Evolutionary conservation across 2,329 filamentous ascomycete genomes (phyloP).

Genomic region (Trichophyton rubrum): DNA sequence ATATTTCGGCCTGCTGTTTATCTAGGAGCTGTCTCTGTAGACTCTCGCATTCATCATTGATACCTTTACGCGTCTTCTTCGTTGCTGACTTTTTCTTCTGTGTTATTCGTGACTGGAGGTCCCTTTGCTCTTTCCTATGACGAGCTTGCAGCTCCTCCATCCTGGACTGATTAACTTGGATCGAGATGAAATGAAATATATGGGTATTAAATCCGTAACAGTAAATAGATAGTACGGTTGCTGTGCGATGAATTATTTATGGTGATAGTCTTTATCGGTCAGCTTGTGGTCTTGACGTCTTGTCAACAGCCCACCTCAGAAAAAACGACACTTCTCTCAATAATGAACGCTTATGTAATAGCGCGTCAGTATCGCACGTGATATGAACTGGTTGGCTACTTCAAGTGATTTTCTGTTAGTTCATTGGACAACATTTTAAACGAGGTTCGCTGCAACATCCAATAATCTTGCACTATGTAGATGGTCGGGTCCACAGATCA

Average conservation of each 20-base stretch:
- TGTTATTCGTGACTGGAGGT: constrained; percentile 72
- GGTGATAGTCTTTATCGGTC: no score
- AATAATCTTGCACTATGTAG: no score
- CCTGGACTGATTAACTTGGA: neutral
- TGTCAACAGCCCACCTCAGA: neutral
- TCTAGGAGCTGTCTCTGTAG: constrained; percentile 46
- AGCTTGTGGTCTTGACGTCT: neutral
- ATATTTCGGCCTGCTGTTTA: constrained; percentile 41
- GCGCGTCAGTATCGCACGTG: neutral
- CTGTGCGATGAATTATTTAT: no score
- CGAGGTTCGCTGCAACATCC: no score
- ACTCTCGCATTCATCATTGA: constrained; percentile 53
- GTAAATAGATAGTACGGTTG: neutral
- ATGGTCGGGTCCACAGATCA: no score
- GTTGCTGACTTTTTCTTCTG: constrained; percentile 95
- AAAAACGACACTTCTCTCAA: neutral
- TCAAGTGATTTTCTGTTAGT: no score
- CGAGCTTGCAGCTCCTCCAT: constrained; percentile 67
- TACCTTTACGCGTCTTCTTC: constrained; percentile 61
- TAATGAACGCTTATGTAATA: neutral
- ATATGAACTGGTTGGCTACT: neutral
- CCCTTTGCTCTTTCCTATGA: constrained; percentile 78
- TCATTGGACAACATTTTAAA: no score
- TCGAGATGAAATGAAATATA: neutral
- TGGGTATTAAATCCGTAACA: neutral